Evolutionary conservation across 495 filamentous ascomycete species (phyloP), one percentile per base, ranked within the genome.

Genomic region (Trichoderma gamsii): DNA sequence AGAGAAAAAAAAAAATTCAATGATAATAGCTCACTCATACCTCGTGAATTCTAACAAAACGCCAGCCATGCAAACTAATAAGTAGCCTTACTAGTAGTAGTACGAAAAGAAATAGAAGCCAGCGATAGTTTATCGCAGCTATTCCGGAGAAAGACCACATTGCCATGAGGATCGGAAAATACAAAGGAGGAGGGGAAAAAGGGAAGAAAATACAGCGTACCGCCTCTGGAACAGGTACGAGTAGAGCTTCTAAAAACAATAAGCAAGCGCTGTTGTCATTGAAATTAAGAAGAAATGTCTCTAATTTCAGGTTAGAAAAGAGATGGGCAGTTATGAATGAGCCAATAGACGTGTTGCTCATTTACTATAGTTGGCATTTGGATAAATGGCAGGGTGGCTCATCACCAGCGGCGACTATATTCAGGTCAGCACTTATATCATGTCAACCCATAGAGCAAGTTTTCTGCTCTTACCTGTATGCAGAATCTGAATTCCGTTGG

Each of bases 1-100:
- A 29, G 13, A 25, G 3, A 9, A 61, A 32, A 2, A 61, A 16
- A 61, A 61, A 38, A 38, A 61, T 61, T 61, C 29, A 4, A 32
- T 13, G 18, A 32, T 13, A 32, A 32, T 21, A 16, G 16, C 29
- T 61, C 56, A 61, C 56, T 23, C 56, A 61, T 61, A 61, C 56
- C 56, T 61, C 56, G 56, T 61, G 56, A 16, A 32, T 29, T 61
- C 56, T 61, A 61, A 61, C 56, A 32, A 61, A 61, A 61, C 56
- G 56, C 56, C 56, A 32, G 3, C 25, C 23, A 61, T 61, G 56
- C 56, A 61, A n/a, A 49, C 44, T 49, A n/a, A 38, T 9, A 52
- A 23, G 56, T 6, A 21, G 16, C 27, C 56, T 27, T 61, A 18
- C 8, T 61, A 32, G 56, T 18, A 23, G 25, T 32, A 23, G 35